Percentiles rank a stretch among this genome's conserved stretches.
Conservation (phyloP, 768 basidiomycete species). For the Lentinus tigrinus region DNA sequence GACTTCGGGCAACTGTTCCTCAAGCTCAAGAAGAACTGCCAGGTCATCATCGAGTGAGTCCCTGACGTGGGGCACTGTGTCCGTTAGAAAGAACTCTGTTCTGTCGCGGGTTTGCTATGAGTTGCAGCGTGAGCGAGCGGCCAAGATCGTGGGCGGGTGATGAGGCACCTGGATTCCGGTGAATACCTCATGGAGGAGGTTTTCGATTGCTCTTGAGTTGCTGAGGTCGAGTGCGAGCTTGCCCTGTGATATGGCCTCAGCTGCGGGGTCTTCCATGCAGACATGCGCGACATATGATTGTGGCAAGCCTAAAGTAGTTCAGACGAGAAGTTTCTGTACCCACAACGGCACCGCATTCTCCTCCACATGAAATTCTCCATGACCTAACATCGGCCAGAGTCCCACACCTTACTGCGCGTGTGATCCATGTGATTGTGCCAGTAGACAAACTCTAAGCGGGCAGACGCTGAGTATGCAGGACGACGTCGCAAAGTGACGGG, state of each 20-base stretch:
- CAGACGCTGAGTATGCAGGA: background rate
- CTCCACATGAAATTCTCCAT: background rate
- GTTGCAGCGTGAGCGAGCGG: background rate
- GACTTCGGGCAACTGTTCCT: constrained; percentile 58
- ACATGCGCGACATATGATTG: constrained; percentile 10
- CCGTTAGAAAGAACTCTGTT: constrained; percentile 54
- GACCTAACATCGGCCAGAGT: background rate
- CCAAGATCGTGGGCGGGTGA: background rate
- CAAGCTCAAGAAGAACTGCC: constrained; percentile 54
- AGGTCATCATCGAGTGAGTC: constrained; percentile 61
- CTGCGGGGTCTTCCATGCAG: background rate
- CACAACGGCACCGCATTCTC: background rate
- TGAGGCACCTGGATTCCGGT: constrained; percentile 54
- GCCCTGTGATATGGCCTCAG: constrained; percentile 37
- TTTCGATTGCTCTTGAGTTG: constrained; percentile 74
- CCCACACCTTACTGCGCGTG: background rate
- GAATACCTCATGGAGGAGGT: constrained; percentile 63
- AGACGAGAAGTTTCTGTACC: background rate
- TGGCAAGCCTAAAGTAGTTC: background rate
- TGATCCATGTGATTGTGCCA: constrained; percentile 13
- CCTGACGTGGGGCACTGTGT: constrained; percentile 63
- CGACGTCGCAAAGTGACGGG: background rate
- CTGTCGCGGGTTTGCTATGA: constrained; percentile 56
- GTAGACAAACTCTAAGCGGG: background rate
- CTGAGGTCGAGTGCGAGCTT: constrained; percentile 68